phyloP scores from a whole-genome alignment of 805 yeast genomes.

The Tetrapisispora taiwanensis region DNA sequence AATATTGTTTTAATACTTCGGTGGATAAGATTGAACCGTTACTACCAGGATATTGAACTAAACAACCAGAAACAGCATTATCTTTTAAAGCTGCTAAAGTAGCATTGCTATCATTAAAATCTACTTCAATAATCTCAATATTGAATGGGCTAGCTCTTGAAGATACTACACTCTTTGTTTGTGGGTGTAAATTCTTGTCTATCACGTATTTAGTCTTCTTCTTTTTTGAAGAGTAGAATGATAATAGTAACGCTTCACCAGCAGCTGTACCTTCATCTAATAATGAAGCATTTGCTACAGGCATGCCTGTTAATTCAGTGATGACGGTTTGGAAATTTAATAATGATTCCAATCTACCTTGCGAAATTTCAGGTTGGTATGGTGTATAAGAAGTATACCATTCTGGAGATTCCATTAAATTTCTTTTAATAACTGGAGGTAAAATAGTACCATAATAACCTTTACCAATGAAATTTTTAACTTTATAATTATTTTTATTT shows the following conservation, averaged over 20 bases:
- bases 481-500: constrained; percentile 52
- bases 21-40: constrained; percentile 56
- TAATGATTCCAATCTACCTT: constrained; percentile 86
- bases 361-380: constrained; percentile 95
- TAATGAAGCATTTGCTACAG: constrained; percentile 89
- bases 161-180: constrained; percentile 68
- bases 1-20: constrained; percentile 41
- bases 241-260: constrained; percentile 88
- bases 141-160: constrained; percentile 71
- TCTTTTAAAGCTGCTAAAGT: constrained; percentile 30
- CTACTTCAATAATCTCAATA: constrained; percentile 52
- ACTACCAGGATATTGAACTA: constrained; percentile 86
- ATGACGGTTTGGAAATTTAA: constrained; percentile 90
- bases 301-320: constrained; percentile 82
- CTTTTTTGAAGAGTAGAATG: constrained; percentile 55
- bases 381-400: constrained; percentile 99
- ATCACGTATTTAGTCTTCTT: constrained; percentile 63
- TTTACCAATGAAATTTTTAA: constrained; percentile 76
- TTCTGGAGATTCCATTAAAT: constrained; percentile 84
- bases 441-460: constrained; percentile 87
- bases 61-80: constrained; percentile 58
- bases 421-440: constrained; percentile 90
- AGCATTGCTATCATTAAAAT: constrained; percentile 36
- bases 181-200: constrained; percentile 71
- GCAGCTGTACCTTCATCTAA: constrained; percentile 97